A percentile compares a stretch with the other conserved stretches of the same genome.
Conservation (phyloP, 2,329 filamentous ascomycete species). For the Myriosclerotinia duriaeana region DNA sequence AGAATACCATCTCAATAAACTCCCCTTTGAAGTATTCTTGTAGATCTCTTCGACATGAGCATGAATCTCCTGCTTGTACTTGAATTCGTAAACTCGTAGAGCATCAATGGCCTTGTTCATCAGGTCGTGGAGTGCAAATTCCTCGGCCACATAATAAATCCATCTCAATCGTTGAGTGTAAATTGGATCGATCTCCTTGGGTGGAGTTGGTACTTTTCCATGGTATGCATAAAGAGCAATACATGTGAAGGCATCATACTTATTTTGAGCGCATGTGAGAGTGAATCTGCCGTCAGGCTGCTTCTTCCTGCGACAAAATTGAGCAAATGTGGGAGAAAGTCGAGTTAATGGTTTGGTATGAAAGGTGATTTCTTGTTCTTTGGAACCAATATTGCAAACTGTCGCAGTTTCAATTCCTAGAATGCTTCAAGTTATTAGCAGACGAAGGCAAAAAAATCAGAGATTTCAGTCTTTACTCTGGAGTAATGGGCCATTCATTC, state of each 20-base stretch:
- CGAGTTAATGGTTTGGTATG: slow-evolving; percentile 14
- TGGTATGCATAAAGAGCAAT: slow-evolving; percentile 16
- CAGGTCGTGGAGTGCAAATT: slow-evolving; percentile 11
- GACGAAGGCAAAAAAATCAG: too few relatives aligned
- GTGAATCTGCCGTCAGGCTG: slow-evolving; percentile 11
- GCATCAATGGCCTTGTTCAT: slow-evolving; percentile 16
- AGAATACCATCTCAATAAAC: slow-evolving; percentile 16
- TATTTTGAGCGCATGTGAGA: neutral
- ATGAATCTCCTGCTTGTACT: slow-evolving; percentile 6
- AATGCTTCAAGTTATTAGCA: slow-evolving; percentile 1
- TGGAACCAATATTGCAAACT: neutral
- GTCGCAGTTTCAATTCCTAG: slow-evolving; percentile 14
- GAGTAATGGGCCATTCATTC: slow-evolving; percentile 18
- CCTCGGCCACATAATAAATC: slow-evolving; percentile 16
- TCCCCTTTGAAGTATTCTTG: slow-evolving; percentile 10
- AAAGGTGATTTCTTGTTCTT: slow-evolving; percentile 14
- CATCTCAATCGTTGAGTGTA: neutral
- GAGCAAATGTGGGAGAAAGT: slow-evolving; percentile 11
- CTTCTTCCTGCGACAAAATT: slow-evolving; percentile 1
- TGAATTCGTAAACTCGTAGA: neutral
- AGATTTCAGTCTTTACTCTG: slow-evolving; percentile 1
- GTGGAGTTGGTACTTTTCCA: slow-evolving; percentile 10
- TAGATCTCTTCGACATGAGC: slow-evolving; percentile 6
- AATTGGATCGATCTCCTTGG: neutral
- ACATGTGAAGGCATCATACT: slow-evolving; percentile 14